Evolutionary conservation across 2,329 filamentous ascomycete species (phyloP), one percentile per base, ranked within the genome.

Genomic region (Diaporthe batatas): DNA sequence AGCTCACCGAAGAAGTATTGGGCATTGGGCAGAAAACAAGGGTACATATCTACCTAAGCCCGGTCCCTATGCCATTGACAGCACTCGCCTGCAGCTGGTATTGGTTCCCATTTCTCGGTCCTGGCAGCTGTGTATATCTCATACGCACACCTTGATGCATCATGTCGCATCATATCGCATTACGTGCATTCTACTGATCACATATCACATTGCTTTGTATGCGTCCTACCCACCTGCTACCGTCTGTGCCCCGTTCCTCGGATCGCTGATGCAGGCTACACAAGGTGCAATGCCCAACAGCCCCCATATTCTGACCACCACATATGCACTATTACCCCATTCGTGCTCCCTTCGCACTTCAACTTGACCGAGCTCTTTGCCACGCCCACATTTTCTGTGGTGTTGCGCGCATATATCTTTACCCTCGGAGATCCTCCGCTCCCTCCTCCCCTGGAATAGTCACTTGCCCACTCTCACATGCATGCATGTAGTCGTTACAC

Each of bases 1-100:
- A 47, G 32, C 44, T 65, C 44, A 65, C 62, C 62, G 62, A 65
- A 21, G 25, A 3, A 21, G 29, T 7, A 32, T 65, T 65, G 62
- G 62, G 62, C 62, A 65, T 65, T 65, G 62, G 62, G 62, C 62
- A 65, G 29, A 39, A 59, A 59, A 23, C 18, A 11, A 32, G 18
- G 14, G 11, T 36, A 18, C n/a, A 34, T 25, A 4, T 25, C 47
- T 51, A 51, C 47, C 47, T 14, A 14, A 51, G 47, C n/a, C n/a
- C 11, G 21, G 47, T 25, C 47, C 4, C n/a, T 51, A 51, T 25
- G 21, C 21, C 11, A 11, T 51, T n/a, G 11, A 51, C 47, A 51
- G 6, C 47, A 14, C 47, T 6, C 47, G 4, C 44, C 25, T 65
- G 44, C 29, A 21, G 42, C 11, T 32, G 25, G 25, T 8, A 51